Evolutionary conservation across 2,329 filamentous ascomycete species (phyloP).

Genomic region (Colletotrichum abscissum): DNA sequence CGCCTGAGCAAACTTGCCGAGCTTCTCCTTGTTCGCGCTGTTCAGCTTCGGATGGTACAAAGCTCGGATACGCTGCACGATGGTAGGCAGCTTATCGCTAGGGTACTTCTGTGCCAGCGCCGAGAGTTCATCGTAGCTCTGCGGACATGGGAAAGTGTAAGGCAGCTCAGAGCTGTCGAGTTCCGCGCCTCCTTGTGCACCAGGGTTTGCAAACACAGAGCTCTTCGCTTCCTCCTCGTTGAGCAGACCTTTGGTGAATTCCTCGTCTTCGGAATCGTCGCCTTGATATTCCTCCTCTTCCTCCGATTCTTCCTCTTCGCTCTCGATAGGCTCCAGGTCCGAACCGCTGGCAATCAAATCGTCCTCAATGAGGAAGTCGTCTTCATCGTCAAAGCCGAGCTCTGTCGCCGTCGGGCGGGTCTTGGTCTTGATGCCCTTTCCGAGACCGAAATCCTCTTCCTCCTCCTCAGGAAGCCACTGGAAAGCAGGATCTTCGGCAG

Average conservation of each 20-base stretch:
- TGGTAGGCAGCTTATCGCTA: slow-evolving; percentile 75
- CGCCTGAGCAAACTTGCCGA: slow-evolving; percentile 73
- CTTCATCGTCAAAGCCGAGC: slow-evolving; percentile 88
- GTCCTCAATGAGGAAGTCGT: slow-evolving; percentile 92
- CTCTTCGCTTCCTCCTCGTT: slow-evolving; percentile 67
- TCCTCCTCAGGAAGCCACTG: slow-evolving; percentile 50
- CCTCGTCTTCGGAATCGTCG: slow-evolving; percentile 67
- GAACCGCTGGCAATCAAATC: slow-evolving; percentile 87
- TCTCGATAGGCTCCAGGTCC: slow-evolving; percentile 68
- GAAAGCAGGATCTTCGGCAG: slow-evolving; percentile 44
- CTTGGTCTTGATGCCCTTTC: slow-evolving; percentile 65
- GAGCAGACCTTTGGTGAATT: slow-evolving; percentile 78
- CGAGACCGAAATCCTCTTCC: slow-evolving; percentile 69
- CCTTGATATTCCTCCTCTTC: slow-evolving; percentile 51
- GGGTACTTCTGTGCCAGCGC: slow-evolving; percentile 72
- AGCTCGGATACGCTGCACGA: slow-evolving; percentile 90
- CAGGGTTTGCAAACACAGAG: slow-evolving; percentile 55
- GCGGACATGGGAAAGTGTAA: slow-evolving; percentile 88
- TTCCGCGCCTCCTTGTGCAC: slow-evolving; percentile 56
- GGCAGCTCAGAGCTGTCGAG: slow-evolving; percentile 64
- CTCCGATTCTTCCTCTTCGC: slow-evolving; percentile 62
- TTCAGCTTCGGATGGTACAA: slow-evolving; percentile 92
- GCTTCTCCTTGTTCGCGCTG: slow-evolving; percentile 85
- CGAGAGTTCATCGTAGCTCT: slow-evolving; percentile 79
- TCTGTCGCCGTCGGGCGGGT: slow-evolving; percentile 67